phyloP scores from a whole-genome alignment of 1,139 yeast genomes.

The Arxiozyma telluris region DNA sequence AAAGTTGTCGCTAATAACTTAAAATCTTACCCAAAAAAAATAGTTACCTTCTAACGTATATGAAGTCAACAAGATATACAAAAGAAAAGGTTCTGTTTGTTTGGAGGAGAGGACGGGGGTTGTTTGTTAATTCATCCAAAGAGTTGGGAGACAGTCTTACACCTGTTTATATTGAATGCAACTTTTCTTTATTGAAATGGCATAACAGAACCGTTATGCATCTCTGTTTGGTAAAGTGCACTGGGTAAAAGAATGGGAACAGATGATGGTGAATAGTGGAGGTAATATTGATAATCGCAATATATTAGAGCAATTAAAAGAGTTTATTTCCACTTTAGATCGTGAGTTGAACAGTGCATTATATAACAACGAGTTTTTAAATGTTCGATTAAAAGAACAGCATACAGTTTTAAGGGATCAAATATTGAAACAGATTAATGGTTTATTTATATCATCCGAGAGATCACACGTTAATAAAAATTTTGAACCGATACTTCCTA shows the following conservation, averaged over 20 bases:
- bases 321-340: background rate
- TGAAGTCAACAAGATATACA: no score
- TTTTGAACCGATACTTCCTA: background rate
- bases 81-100: background rate
- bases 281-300: no score
- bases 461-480: background rate
- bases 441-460: background rate
- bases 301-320: background rate
- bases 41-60: no score
- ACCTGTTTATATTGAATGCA: background rate
- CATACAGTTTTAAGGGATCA: background rate
- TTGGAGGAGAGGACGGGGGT: no score
- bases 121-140: no score
- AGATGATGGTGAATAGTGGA: background rate
- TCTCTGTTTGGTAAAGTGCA: background rate
- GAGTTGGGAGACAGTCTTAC: no score
- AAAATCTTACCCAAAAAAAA: no score
- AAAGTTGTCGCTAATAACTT: background rate
- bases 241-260: background rate
- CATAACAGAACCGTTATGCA: background rate
- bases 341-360: background rate
- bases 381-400: background rate
- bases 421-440: background rate
- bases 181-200: no score
- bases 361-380: no score